Evolutionary conservation across 1,284 basidiomycete species (phyloP), one percentile per base, ranked within the genome.

Genomic region (Ceratobasidium sp.): DNA sequence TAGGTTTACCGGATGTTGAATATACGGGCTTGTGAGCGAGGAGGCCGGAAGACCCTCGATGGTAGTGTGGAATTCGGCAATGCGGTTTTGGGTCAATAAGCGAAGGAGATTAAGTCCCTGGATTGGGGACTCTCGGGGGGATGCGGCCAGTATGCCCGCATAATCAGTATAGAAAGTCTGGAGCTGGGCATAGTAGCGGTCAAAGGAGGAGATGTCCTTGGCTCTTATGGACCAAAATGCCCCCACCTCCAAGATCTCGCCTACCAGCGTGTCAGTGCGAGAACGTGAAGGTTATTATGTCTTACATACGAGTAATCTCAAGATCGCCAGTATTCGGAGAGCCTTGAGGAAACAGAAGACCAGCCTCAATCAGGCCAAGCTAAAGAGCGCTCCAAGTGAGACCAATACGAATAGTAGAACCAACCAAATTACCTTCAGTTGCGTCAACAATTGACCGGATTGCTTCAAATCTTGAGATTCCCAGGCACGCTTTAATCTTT

Each of bases 1-100:
- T 70, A 95, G 84, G 77, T 94, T 93, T 69, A 95, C 89, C 1
- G 93, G 92, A 77, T 94, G 92, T 69, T 86, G 86, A 74, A 96
- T 90, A 77, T 86, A 95, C 17, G 87, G 87, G 77, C 93, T 93
- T 32, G 86, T 83, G 72, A 92, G 86, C 50, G 86, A 85, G 72
- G 91, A 88, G 0, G 89, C 85, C 52, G 87, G 85, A 22, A 99
- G 86, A n/a, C 93, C 92, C 79, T 99, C 97, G 69, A 99, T 87
- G n/a, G 93, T 90, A n/a, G 94, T 97, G 79, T 99, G 97, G 83
- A 99, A 99, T 77, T 96, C 92, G 47, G 96, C 94, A 77, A 98
- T 97, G 76, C 93, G 89, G 80, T 98, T 98, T 79, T 96, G 93
- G 0, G 93, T 94, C 73, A 99, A 87, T 71, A 98, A 87, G 29